These are phyloP conservation scores for Mollisia scopiformis DNA, from an alignment of 2,329 filamentous ascomycete genomes.

Conservation along the genomic window DNA sequence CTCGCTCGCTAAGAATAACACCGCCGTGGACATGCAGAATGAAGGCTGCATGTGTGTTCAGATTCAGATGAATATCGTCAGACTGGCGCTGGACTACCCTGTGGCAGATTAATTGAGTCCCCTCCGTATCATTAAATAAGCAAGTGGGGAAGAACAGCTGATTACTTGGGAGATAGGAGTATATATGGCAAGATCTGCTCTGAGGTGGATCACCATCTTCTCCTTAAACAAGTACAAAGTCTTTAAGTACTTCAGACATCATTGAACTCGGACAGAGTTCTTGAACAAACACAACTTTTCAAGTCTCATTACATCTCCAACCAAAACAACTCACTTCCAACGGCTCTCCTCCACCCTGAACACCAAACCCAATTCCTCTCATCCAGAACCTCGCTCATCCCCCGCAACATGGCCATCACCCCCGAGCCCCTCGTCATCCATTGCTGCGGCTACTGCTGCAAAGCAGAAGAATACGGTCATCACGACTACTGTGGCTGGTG, in stretches of 20 bases:
- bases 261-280: neutral
- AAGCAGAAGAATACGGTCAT: constrained; percentile 51
- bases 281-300: neutral
- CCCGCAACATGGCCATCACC: constrained; percentile 44
- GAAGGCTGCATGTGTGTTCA: constrained; percentile 5
- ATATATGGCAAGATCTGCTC: neutral
- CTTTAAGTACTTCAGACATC: neutral
- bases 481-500: constrained; percentile 55
- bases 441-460: constrained; percentile 57
- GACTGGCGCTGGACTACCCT: neutral
- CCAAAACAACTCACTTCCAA: neutral
- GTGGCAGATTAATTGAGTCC: constrained; percentile 8
- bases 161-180: neutral
- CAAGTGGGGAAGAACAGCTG: constrained; percentile 7
- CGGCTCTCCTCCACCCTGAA: neutral
- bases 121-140: constrained; percentile 2
- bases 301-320: neutral
- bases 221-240: neutral
- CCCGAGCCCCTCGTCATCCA: constrained; percentile 48
- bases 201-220: neutral
- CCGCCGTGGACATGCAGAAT: neutral
- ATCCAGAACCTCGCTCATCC: neutral
- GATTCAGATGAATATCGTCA: constrained; percentile 8
- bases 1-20: neutral
- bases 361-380: constrained; percentile 1